Conservation (phyloP, 2,329 filamentous ascomycete species). For the Fusarium equiseti region DNA sequence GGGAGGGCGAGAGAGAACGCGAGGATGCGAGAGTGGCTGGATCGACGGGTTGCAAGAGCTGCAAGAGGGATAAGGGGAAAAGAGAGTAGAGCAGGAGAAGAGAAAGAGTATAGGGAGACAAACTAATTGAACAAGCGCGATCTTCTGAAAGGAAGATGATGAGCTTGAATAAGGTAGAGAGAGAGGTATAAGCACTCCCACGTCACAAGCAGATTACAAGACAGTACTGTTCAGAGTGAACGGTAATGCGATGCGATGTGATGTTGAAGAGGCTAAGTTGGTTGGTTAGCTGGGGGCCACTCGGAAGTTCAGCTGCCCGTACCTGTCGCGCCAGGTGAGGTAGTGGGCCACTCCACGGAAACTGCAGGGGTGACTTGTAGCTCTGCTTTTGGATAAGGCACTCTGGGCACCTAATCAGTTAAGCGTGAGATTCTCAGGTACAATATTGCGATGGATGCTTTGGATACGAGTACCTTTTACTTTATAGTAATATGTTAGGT, state of each 20-base stretch:
- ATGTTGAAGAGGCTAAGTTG: conserved; percentile 50
- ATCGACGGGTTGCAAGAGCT: conserved; percentile 38
- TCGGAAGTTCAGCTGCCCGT: conserved; percentile 36
- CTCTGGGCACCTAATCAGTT: neutral
- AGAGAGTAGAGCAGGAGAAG: conserved; percentile 41
- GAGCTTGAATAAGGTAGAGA: conserved; percentile 32
- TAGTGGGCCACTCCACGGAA: conserved; percentile 24
- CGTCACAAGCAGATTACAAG: conserved; percentile 26
- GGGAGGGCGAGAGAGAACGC: conserved; percentile 42
- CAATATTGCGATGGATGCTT: neutral
- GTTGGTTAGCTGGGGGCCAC: conserved; percentile 34
- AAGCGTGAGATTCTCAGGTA: neutral
- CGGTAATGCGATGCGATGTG: conserved; percentile 37
- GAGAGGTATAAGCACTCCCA: conserved; percentile 42
- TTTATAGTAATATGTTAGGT: neutral
- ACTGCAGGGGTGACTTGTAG: conserved; percentile 1
- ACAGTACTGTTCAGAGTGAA: conserved; percentile 22
- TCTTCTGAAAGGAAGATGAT: conserved; percentile 39
- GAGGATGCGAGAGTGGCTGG: conserved; percentile 44
- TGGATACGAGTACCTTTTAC: neutral
- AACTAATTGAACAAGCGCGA: conserved; percentile 53
- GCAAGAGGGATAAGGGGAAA: conserved; percentile 34
- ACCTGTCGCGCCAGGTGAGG: conserved; percentile 30
- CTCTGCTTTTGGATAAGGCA: conserved; percentile 35
- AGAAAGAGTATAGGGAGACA: conserved; percentile 48